These are phyloP conservation scores for Hydnum rufescens DNA, from an alignment of 768 basidiomycete species.

Conservation along the genomic window DNA sequence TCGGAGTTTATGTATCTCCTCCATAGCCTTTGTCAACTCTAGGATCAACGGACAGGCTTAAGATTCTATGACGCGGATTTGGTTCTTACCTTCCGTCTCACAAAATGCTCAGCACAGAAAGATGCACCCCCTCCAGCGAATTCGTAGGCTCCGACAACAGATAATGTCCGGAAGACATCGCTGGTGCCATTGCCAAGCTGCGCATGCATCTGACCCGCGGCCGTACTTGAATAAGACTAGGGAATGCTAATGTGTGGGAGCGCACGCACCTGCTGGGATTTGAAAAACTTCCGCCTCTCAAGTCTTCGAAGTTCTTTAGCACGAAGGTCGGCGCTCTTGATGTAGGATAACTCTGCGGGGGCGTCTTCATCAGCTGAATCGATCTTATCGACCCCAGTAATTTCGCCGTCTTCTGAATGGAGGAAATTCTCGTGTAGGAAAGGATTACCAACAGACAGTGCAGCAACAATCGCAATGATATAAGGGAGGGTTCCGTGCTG, in stretches of 20 bases:
- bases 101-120: constrained; percentile 82
- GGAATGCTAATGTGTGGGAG: no score
- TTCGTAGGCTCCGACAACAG: constrained; percentile 94
- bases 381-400: constrained; percentile 24
- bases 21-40: constrained; percentile 80
- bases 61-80: not conserved
- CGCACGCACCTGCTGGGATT: constrained; percentile 58
- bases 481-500: constrained; percentile 88
- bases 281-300: constrained; percentile 61
- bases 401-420: constrained; percentile 13
- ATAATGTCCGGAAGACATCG: constrained; percentile 72
- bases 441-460: constrained; percentile 85
- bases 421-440: constrained; percentile 63
- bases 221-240: not conserved
- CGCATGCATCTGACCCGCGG: constrained; percentile 38
- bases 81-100: constrained; percentile 55
- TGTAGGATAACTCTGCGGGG: constrained; percentile 21
- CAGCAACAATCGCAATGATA: constrained; percentile 76
- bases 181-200: constrained; percentile 63
- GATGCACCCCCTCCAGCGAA: constrained; percentile 60
- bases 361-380: constrained; percentile 22
- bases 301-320: constrained; percentile 38
- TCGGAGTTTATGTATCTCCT: constrained; percentile 92
- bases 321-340: constrained; percentile 28
- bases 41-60: not conserved